These are phyloP conservation scores for Pseudomassariella vexata DNA, from an alignment of 2,329 filamentous ascomycete genomes.

Conservation along the genomic window DNA sequence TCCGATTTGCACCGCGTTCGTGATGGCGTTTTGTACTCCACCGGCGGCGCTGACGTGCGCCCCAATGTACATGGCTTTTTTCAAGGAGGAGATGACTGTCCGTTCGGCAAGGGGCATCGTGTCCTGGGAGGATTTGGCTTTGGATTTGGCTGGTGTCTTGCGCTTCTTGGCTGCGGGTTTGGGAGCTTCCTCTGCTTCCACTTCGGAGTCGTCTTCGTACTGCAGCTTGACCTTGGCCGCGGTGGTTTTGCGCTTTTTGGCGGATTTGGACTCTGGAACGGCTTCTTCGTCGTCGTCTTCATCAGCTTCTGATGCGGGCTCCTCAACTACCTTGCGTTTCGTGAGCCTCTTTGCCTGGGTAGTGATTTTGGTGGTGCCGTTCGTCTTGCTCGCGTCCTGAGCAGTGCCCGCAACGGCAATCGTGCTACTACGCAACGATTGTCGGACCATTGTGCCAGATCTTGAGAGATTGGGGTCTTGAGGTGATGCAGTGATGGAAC, in stretches of 20 bases:
- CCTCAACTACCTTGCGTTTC: no score
- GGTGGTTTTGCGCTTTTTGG: conserved; percentile 14
- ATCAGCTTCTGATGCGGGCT: no score
- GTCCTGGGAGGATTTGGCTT: conserved; percentile 31
- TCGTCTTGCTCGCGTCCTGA: no score
- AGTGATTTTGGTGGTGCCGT: no score
- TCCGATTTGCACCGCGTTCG: conserved; percentile 73
- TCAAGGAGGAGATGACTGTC: conserved; percentile 57
- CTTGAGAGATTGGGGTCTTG: no score
- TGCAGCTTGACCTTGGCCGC: conserved; percentile 9
- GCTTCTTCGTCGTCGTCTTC: no score
- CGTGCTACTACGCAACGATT: no score
- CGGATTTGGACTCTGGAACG: no score
- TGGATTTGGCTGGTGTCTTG: conserved; percentile 29
- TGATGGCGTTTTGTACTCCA: conserved; percentile 83
- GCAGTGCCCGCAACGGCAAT: no score
- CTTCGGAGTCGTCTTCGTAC: conserved; percentile 19
- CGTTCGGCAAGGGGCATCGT: conserved; percentile 62
- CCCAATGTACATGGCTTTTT: conserved; percentile 73
- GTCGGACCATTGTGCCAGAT: no score
- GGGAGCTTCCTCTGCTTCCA: conserved; percentile 22
- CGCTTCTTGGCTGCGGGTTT: conserved; percentile 33
- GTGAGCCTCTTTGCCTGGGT: no score
- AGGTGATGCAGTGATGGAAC: no score
- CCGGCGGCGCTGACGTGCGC: conserved; percentile 89